These are phyloP conservation scores for Pleurozium schreberi DNA, from an alignment of 225 moss, liverwort and hornwort species.

Conservation along the genomic window DNA sequence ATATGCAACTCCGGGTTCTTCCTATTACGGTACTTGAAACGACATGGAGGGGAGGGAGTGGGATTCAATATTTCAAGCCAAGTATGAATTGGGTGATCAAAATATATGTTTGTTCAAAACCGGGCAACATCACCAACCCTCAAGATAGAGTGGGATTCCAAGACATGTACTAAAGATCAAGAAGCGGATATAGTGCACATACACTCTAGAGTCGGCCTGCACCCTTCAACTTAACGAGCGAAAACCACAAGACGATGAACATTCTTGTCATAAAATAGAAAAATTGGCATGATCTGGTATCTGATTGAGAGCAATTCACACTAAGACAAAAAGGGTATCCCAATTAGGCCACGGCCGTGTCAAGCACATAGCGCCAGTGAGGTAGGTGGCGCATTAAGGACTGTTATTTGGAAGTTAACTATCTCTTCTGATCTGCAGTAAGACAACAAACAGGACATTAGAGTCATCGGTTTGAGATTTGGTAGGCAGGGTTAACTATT, in stretches of 20 bases:
- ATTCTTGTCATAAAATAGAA: neutral
- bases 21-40: neutral
- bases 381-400: neutral
- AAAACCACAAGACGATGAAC: neutral
- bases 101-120: neutral
- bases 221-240: neutral
- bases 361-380: neutral
- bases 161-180: neutral
- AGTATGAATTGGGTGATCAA: too few relatives aligned
- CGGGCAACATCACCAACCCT: neutral
- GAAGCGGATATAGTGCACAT: neutral
- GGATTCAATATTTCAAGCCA: neutral
- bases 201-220: neutral
- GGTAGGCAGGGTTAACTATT: neutral
- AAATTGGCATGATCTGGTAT: neutral
- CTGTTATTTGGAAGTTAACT: neutral
- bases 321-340: neutral
- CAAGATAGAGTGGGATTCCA: neutral
- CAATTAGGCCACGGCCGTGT: neutral
- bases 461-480: neutral
- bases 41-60: neutral
- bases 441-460: neutral
- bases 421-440: neutral
- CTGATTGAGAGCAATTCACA: neutral
- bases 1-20: neutral